A percentile compares a stretch with the other conserved stretches of the same genome.
phyloP scores from a whole-genome alignment of 805 yeast genomes.

The Suhomyces sp. region DNA sequence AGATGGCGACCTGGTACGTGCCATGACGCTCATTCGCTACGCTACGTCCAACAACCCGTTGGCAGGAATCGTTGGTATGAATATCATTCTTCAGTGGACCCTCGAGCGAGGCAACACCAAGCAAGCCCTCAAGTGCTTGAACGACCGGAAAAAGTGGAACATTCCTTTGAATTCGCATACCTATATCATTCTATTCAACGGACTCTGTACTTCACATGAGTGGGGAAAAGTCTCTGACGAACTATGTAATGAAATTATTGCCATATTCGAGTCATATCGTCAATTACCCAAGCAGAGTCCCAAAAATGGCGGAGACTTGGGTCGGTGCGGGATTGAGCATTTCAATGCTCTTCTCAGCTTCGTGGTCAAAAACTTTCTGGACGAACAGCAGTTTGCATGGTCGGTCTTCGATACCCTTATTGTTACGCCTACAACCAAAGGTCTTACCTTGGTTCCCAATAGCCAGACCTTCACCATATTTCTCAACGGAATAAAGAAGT shows the following conservation, averaged over 20 bases:
- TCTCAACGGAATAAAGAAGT: slow-evolving; percentile 31
- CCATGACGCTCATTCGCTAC: slow-evolving; percentile 47
- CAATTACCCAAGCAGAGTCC: neutral
- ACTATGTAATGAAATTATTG: slow-evolving; percentile 19
- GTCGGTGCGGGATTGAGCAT: slow-evolving; percentile 21
- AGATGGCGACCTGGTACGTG: slow-evolving; percentile 49
- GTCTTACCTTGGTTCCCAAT: slow-evolving; percentile 23
- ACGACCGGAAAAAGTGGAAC: slow-evolving; percentile 61
- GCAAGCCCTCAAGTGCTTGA: slow-evolving; percentile 49
- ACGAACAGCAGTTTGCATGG: slow-evolving; percentile 38
- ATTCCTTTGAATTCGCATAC: slow-evolving; percentile 50
- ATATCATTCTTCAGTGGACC: slow-evolving; percentile 53
- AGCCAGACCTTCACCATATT: slow-evolving; percentile 39
- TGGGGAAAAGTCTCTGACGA: slow-evolving; percentile 30
- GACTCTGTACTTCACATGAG: slow-evolving; percentile 28
- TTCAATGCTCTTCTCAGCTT: slow-evolving; percentile 39
- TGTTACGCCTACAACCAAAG: slow-evolving; percentile 2
- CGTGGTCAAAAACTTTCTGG: slow-evolving; percentile 30
- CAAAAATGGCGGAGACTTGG: slow-evolving; percentile 15
- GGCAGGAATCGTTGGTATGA: slow-evolving; percentile 49
- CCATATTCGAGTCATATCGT: slow-evolving; percentile 19
- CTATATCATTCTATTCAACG: slow-evolving; percentile 33
- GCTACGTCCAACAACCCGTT: slow-evolving; percentile 28
- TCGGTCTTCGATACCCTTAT: slow-evolving; percentile 29
- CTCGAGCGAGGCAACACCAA: slow-evolving; percentile 42